Conservation (phyloP, 177 flowering plant species). For the Vitis hybrid region DNA sequence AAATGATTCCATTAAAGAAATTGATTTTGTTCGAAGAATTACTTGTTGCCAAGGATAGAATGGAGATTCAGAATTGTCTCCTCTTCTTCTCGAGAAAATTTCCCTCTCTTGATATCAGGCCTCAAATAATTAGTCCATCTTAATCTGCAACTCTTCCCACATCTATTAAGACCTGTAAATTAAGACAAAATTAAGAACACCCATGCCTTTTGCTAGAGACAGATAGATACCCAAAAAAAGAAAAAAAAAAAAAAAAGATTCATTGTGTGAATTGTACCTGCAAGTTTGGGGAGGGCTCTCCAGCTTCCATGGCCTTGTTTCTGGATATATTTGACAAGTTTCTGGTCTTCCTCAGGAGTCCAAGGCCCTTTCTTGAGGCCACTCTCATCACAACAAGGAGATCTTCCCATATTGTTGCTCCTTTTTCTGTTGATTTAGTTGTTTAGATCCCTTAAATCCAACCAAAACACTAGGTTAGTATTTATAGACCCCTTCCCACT, state of each 20-base stretch:
- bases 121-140: slow-evolving; percentile 85
- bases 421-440: background rate
- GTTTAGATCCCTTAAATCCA: slow-evolving; percentile 29
- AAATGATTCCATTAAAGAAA: background rate
- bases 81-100: slow-evolving; percentile 78
- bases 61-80: slow-evolving; percentile 84
- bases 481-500: slow-evolving; percentile 27
- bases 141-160: slow-evolving; percentile 88
- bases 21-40: slow-evolving; percentile 5
- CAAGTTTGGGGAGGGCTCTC: slow-evolving; percentile 90
- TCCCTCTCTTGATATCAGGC: slow-evolving; percentile 93
- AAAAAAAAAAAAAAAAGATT: too few species aligned
- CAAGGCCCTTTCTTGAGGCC: slow-evolving; percentile 95
- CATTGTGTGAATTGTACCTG: slow-evolving; percentile 43
- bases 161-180: slow-evolving; percentile 69
- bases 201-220: slow-evolving; percentile 3
- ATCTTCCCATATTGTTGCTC: slow-evolving; percentile 59
- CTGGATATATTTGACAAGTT: slow-evolving; percentile 58
- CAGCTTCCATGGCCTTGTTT: slow-evolving; percentile 89
- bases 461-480: slow-evolving; percentile 27
- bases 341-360: slow-evolving; percentile 92
- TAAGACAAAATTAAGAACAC: background rate
- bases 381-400: slow-evolving; percentile 79
- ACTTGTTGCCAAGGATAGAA: slow-evolving; percentile 89
- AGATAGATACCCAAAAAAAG: slow-evolving; percentile 5